Evolutionary conservation across 2,329 filamentous ascomycete genomes (phyloP), one percentile per base, ranked within the genome.

Genomic region (Drechslerella stenobrocha): DNA sequence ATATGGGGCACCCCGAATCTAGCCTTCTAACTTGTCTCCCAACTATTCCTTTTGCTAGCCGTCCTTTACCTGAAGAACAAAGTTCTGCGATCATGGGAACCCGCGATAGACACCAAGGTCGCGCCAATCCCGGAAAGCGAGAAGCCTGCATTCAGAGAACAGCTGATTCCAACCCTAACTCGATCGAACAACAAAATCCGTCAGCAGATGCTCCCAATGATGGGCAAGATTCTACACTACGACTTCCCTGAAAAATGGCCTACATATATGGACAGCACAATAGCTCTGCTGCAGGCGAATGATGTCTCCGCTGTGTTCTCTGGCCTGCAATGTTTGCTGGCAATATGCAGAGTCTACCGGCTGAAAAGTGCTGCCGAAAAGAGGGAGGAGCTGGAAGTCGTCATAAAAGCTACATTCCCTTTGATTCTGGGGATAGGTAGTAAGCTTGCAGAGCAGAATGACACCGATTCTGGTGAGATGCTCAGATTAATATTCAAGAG

Each of bases 51-150:
- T 53, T 70, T 65, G 71, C 42, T 77, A 96, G 92, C 90, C 75
- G 91, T 92, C 75, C 89, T 98, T 73, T 98, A 97, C 79, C 85
- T 97, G 77, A 98, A 98, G 81, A 97, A 98, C 79, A 88, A 91
- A 76, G 88, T 97, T 77, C 92, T 88, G 77, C 88, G 91, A 76
- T 90, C 89, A 74, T 98, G 93, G 93, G 83, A 87, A 58, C 85
- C 84, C 70, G 81, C 82, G 74, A 89, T 95, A 71, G 87, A 92
- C 71, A 83, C 86, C 70, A 82, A 84, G 74, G 85, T 87, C 73
- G 85, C 84, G 73, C 80, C 86, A 73, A 93, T 96, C 78, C 82
- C 88, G 73, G 92, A 97, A 75, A 85, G 88, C 69, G 93, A 96
- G 78, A 96, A 96, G 79, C 81, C 84, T 59, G 84, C 88, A 72